Percentiles rank a stretch among this genome's conserved stretches.
Conservation (phyloP, 345 rosid genomes). For the Syzygium jambos region DNA sequence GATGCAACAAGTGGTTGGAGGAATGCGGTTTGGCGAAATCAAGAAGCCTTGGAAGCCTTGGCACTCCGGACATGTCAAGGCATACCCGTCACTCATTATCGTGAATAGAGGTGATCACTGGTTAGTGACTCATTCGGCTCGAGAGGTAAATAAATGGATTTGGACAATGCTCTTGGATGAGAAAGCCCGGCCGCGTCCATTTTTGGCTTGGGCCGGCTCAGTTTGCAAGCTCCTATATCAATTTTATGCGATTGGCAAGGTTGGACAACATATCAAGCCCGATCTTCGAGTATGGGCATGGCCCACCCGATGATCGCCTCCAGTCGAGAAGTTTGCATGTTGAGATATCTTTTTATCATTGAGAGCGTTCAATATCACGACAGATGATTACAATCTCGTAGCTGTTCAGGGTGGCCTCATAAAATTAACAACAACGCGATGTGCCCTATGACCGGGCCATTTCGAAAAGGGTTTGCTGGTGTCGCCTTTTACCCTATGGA, state of each 20-base stretch:
- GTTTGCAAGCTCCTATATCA: background rate
- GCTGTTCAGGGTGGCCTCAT: background rate
- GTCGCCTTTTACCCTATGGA: background rate
- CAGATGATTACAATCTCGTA: background rate
- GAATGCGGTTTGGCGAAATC: background rate
- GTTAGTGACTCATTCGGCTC: background rate
- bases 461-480: background rate
- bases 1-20: background rate
- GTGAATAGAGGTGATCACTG: background rate
- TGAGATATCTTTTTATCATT: background rate
- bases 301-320: background rate
- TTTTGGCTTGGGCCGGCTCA: background rate
- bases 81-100: background rate
- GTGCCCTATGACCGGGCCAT: fast-evolving
- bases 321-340: background rate
- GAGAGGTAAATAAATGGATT: background rate
- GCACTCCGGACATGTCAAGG: background rate
- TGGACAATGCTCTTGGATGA: background rate
- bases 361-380: background rate
- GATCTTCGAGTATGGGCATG: background rate
- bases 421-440: background rate
- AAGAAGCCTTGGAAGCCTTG: background rate
- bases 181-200: background rate
- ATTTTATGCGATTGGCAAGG: background rate
- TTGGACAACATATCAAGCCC: background rate